Evolutionary conservation across 345 rosid genomes (phyloP), one percentile per base, ranked within the genome.

Genomic region (Capsella bursapastoris): DNA sequence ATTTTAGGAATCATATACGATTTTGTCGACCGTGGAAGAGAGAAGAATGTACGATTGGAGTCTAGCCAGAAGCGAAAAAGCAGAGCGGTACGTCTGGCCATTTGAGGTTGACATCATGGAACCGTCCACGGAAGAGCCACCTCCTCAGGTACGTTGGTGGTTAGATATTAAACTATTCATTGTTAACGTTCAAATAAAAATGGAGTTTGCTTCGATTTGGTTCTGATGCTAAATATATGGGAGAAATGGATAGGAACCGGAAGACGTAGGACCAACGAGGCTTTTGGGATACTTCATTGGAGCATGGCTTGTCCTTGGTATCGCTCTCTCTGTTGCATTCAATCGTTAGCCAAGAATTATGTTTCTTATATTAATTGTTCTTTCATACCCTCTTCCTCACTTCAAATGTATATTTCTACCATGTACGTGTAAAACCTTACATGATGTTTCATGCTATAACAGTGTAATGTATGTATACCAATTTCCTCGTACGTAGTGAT

Each of bases 1-100:
- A 28, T 58, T 38, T 1, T 43, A 93, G 98, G 96, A 90, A 64
- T 84, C 97, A 0, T 86, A 89, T 73, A 64, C 83, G 15, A 84
- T 90, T 9, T 75, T 93, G 71, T 90, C 96, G 4, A 44, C 92
- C 1, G 74, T 31, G 57, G 84, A 90, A 61, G 98, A 93, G 78
- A 88, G 92, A 68, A 86, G 98, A 76, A 31, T 93, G 85, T 93
- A 93, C 47, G 97, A 90, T 62, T 93, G 98, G 98, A 93, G 98
- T 80, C 76, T 93, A 85, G 86, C 85, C 1, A 87, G 98, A 58
- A 87, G 69, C 51, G 87, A 64, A 34, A 73, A 51, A 67, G 79
- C 96, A 40, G 97, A 87, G 2, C 73, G 68, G 38, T 91, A 89
- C 67, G 65, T 80, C 3, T 93, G 98, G 98, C 97, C 97, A 3